Conservation (phyloP, 148 eudicot species). For the Polygonum maritimum region DNA sequence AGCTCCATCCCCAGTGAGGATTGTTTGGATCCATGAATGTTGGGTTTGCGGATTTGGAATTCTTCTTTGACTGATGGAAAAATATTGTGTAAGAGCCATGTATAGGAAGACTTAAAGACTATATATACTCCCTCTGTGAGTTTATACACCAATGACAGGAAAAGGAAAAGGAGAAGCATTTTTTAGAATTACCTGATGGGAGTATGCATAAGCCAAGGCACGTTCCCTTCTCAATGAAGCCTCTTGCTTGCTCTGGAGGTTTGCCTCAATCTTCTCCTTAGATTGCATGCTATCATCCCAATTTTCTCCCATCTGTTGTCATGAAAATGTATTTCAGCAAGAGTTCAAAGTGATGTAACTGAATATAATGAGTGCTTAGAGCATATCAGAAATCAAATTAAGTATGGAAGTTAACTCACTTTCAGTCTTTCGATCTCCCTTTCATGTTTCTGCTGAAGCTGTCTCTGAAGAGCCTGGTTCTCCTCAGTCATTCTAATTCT, state of each 20-base stretch:
- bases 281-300: constrained; percentile 76
- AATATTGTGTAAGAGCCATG: background rate
- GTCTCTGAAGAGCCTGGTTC: constrained; percentile 74
- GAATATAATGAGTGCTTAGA: background rate
- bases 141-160: background rate
- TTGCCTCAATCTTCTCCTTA: constrained; percentile 68
- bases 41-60: constrained; percentile 42
- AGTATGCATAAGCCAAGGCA: constrained; percentile 77
- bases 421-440: constrained; percentile 55
- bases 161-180: background rate
- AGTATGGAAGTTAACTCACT: constrained; percentile 32
- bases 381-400: background rate
- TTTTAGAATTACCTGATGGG: constrained; percentile 58
- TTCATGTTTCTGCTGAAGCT: constrained; percentile 68
- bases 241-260: constrained; percentile 54
- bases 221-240: constrained; percentile 82
- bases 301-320: constrained; percentile 53
- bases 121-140: background rate
- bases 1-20: constrained; percentile 99
- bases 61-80: constrained; percentile 53
- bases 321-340: background rate
- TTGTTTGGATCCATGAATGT: constrained; percentile 77
- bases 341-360: background rate
- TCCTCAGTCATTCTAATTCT: constrained; percentile 68
- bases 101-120: background rate